phyloP scores from a whole-genome alignment of 2,329 filamentous ascomycete genomes.

The Pseudogymnoascus sp. region DNA sequence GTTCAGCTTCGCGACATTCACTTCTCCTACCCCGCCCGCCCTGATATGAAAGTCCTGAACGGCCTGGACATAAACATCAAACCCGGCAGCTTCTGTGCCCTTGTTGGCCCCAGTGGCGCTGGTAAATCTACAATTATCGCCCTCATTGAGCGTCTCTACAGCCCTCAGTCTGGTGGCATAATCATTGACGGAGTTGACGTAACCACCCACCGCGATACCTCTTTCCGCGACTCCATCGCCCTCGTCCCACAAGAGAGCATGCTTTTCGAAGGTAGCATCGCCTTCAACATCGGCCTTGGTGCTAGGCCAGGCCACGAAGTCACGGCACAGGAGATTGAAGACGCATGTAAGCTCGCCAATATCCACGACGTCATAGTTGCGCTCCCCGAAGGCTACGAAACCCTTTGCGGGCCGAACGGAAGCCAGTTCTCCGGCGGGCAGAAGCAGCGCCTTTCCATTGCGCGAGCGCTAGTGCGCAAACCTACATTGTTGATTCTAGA shows the following conservation, averaged over 20 bases:
- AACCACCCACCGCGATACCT: conserved; percentile 32
- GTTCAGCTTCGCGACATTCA: conserved; percentile 50
- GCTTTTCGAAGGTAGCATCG: conserved; percentile 49
- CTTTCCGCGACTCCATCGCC: conserved; percentile 46
- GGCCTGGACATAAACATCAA: conserved; percentile 49
- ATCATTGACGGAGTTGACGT: conserved; percentile 34
- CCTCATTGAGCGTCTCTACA: conserved; percentile 44
- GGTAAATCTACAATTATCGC: conserved; percentile 61
- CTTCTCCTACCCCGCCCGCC: conserved; percentile 60
- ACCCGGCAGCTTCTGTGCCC: conserved; percentile 52
- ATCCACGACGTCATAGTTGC: conserved; percentile 60
- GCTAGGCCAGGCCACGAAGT: conserved; percentile 43
- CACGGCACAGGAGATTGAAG: conserved; percentile 53
- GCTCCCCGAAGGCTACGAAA: conserved; percentile 59
- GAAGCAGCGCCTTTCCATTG: conserved; percentile 69
- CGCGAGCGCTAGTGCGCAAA: conserved; percentile 63
- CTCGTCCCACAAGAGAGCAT: conserved; percentile 51
- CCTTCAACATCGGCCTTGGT: conserved; percentile 50
- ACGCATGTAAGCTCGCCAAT: conserved; percentile 59
- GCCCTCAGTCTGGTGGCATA: conserved; percentile 26
- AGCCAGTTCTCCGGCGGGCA: conserved; percentile 71
- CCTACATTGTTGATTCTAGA: conserved; percentile 70
- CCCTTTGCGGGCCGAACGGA: conserved; percentile 61
- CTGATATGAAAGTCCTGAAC: conserved; percentile 48
- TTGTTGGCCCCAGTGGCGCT: conserved; percentile 59